These are phyloP conservation scores for Trichosporon ovoides DNA, from an alignment of 1,284 basidiomycete species.

Conservation along the genomic window DNA sequence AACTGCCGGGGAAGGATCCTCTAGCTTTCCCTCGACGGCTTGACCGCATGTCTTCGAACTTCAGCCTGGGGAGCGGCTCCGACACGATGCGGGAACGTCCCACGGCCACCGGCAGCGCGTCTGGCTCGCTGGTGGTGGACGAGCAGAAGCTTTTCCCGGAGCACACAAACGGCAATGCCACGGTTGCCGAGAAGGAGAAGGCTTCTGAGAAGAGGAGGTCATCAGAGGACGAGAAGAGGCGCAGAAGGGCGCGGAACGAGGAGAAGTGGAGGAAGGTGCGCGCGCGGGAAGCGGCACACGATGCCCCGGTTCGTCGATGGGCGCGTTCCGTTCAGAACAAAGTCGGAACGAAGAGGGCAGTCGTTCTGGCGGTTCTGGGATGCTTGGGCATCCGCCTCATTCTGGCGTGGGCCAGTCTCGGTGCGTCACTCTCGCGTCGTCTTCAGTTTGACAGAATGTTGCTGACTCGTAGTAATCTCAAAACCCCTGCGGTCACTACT, in stretches of 20 bases:
- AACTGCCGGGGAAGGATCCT: neutral
- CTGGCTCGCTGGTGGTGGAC: neutral
- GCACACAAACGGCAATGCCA: neutral
- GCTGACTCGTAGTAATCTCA: too few species aligned
- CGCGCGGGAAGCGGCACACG: slow-evolving; percentile 22
- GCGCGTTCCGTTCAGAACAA: slow-evolving; percentile 9
- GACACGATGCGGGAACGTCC: neutral
- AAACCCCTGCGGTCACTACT: neutral
- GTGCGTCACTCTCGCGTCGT: too few species aligned
- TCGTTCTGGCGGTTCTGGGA: neutral
- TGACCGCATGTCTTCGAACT: neutral
- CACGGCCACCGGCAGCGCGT: neutral
- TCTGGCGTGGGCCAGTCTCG: slow-evolving; percentile 10
- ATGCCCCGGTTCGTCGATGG: slow-evolving; percentile 17
- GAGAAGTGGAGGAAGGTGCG: slow-evolving; percentile 21
- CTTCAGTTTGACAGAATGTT: too few species aligned
- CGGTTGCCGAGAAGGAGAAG: neutral
- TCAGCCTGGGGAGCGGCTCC: neutral
- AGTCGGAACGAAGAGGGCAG: slow-evolving; percentile 5
- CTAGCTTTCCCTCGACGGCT: neutral
- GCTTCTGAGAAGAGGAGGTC: neutral
- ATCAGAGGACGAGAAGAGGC: slow-evolving; percentile 11
- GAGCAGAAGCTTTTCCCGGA: neutral
- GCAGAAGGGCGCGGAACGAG: slow-evolving; percentile 15
- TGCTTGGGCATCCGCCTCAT: slow-evolving; percentile 13